Base-by-base conservation (phyloP, 1,139 yeast genomes). In the Candida pseudoviswanathii region DNA sequence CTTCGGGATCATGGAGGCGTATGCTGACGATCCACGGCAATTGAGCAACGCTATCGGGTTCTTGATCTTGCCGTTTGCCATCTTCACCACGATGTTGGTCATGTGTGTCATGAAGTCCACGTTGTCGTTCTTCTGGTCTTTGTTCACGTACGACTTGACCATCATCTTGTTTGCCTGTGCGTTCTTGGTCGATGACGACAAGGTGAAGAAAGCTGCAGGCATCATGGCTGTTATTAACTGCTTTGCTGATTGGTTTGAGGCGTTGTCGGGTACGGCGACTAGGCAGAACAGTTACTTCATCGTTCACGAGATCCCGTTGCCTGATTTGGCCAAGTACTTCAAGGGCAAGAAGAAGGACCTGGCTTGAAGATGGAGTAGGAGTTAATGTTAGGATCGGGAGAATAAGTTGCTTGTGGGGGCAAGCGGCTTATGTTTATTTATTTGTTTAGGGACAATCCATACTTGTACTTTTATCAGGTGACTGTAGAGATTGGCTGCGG, bases 51-150 rank as follows among this genome's bases (percentile, higher is more conserved):
- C 84, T 2, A 62, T 81, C 50, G 90, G 86, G 2, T 76, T 82
- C 56, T 84, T 71, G 68, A 68, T 82, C 51, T 62, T 81, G 16
- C 89, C 83, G 10, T 86, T 89, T 89, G 75, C 77, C 39, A 65
- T 85, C 10, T 85, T 82, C 66, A 81, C 88, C 1, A 80, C 80
- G 55, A 69, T 77, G 61, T 75, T 85, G 65, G 74, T 78, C 61
- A 61, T 81, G 54, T 77, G 81, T 57, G 84, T 89, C 5, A 67
- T 81, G 65, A 85, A 81, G 62, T 80, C 88, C 5, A 84, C 89
- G 0, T 76, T 82, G 67, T 83, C 87, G 4, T 75, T 84, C 63
- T 77, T 77, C 53, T 55, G 75, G 22, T 69, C 86, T 52, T 75
- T 86, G 60, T 73, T 79, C 45, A 66, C 73, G 46, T 73, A 86